Percentiles rank a stretch among this genome's conserved stretches.
phyloP scores from a whole-genome alignment of 2,329 filamentous ascomycete genomes.

The Fusarium humuli region DNA sequence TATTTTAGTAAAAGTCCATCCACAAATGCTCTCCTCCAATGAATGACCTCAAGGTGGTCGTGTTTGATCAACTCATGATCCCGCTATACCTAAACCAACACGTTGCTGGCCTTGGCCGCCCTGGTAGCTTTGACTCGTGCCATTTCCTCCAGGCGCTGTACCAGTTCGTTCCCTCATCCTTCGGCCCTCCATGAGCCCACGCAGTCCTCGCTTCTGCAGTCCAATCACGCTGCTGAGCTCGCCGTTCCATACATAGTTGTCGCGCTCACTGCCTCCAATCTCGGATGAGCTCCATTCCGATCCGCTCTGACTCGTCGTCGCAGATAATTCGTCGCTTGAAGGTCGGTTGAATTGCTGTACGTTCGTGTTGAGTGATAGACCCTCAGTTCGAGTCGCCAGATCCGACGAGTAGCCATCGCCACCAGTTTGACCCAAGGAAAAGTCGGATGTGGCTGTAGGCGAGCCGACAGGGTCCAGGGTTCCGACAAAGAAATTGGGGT shows the following conservation, averaged over 20 bases:
- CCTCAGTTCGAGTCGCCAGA: constrained; percentile 52
- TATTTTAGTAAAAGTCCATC: constrained; percentile 32
- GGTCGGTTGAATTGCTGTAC: constrained; percentile 53
- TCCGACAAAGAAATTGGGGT: constrained; percentile 71
- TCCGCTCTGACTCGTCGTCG: constrained; percentile 63
- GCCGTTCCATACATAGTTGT: constrained; percentile 76
- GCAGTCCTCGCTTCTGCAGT: constrained; percentile 89
- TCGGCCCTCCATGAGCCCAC: constrained; percentile 94
- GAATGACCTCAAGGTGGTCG: background rate
- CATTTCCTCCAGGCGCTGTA: constrained; percentile 54
- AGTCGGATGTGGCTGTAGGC: constrained; percentile 51
- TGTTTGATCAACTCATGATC: constrained; percentile 49
- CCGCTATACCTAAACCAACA: constrained; percentile 66
- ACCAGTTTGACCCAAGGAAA: constrained; percentile 49
- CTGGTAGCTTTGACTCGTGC: constrained; percentile 27
- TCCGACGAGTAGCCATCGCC: constrained; percentile 48
- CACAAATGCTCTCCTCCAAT: constrained; percentile 9
- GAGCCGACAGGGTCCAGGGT: constrained; percentile 58
- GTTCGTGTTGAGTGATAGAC: constrained; percentile 63
- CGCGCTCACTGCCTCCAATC: constrained; percentile 61
- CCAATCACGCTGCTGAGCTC: constrained; percentile 92
- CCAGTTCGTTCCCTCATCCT: constrained; percentile 80
- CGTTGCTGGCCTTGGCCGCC: constrained; percentile 50
- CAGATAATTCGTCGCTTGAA: constrained; percentile 61
- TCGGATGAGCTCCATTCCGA: constrained; percentile 69